Evolutionary conservation across 2,329 filamentous ascomycete genomes (phyloP).

Genomic region (Camillea tinctor): DNA sequence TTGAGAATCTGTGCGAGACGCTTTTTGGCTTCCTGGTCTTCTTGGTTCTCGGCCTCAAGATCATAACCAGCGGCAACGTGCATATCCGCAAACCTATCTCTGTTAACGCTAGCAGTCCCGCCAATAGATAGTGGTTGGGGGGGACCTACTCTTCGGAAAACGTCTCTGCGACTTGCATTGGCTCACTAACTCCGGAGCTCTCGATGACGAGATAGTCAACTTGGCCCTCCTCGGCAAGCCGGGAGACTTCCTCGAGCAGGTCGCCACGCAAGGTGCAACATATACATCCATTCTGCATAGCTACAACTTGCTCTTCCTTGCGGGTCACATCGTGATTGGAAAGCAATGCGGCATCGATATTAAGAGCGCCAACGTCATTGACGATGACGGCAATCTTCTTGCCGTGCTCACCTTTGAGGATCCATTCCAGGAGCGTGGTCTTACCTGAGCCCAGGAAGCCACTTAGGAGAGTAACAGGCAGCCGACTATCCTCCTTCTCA

Average conservation of each 20-base stretch:
- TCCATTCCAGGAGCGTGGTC: constrained; percentile 68
- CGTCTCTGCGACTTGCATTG: constrained; percentile 20
- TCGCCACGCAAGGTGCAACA: constrained; percentile 74
- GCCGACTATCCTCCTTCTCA: constrained; percentile 20
- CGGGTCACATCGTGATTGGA: constrained; percentile 53
- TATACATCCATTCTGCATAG: constrained; percentile 72
- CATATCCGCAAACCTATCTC: constrained; percentile 29
- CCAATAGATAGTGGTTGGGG: constrained; percentile 50
- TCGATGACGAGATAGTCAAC: constrained; percentile 53
- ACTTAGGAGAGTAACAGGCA: constrained; percentile 61
- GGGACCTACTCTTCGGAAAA: constrained; percentile 39
- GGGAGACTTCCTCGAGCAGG: constrained; percentile 66
- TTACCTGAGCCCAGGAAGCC: constrained; percentile 68
- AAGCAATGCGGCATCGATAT: constrained; percentile 64
- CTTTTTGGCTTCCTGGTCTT: constrained; percentile 22
- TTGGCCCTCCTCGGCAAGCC: constrained; percentile 57
- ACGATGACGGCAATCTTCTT: constrained; percentile 70
- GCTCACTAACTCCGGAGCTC: constrained; percentile 19
- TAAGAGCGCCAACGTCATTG: constrained; percentile 68
- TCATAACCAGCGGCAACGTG: constrained; percentile 27
- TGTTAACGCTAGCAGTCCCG: constrained; percentile 60
- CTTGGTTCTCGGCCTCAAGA: constrained; percentile 27
- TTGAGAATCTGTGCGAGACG: constrained; percentile 27
- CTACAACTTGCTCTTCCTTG: constrained; percentile 63
- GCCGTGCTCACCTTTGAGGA: constrained; percentile 65